Conservation (phyloP, 140 eudicot species). For the Stevia rebaudiana region DNA sequence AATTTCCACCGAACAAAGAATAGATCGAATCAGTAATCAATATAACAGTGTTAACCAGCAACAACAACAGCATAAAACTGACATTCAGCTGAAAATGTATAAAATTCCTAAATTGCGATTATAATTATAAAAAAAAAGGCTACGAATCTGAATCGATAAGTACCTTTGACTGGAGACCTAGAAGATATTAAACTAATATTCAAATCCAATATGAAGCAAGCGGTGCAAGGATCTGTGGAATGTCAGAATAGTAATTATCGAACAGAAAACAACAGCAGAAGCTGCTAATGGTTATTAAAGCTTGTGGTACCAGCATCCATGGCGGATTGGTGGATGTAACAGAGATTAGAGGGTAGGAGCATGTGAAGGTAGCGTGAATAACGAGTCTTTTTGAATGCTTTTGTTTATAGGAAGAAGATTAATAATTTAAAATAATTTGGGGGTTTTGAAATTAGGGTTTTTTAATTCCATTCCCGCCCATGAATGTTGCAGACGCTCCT, state of each 20-base stretch:
- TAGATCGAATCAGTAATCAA: conserved; percentile 4
- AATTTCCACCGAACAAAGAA: not conserved
- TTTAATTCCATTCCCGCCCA: conserved; percentile 33
- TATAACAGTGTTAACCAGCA: conserved; percentile 16
- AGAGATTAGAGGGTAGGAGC: conserved; percentile 1
- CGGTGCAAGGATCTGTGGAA: conserved; percentile 21
- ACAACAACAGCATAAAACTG: not conserved
- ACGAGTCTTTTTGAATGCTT: conserved; percentile 17
- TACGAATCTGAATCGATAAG: conserved; percentile 22
- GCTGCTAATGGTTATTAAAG: not conserved
- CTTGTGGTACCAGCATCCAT: conserved; percentile 12
- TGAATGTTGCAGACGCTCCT: conserved; percentile 19
- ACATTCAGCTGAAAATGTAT: conserved; percentile 16
- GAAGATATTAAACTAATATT: conserved; percentile 8
- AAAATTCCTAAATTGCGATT: conserved; percentile 9
- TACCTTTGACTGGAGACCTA: conserved; percentile 31
- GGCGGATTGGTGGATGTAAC: conserved; percentile 14
- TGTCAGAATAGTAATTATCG: conserved; percentile 26
- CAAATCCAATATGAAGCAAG: conserved; percentile 14
- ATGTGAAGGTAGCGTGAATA: conserved; percentile 21
- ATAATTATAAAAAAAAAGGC: not conserved
- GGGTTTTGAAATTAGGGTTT: conserved; percentile 16
- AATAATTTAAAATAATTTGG: not conserved
- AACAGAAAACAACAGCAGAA: conserved; percentile 16
- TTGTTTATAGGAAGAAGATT: not conserved